Evolutionary conservation across 2,329 filamentous ascomycete species (phyloP).

Genomic region (Aulographum hederae): DNA sequence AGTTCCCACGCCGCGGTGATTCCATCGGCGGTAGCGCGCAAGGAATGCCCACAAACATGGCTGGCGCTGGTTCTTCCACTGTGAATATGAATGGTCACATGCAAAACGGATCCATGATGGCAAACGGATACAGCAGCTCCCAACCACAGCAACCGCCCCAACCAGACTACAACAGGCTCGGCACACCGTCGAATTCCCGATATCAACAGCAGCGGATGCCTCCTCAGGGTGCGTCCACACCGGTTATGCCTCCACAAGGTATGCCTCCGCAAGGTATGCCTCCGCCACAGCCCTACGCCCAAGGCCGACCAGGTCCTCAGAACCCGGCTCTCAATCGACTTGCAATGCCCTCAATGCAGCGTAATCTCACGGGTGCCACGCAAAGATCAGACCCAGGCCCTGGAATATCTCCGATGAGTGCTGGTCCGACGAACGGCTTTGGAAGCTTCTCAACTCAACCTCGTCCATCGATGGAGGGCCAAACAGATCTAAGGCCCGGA

Average conservation of each 20-base stretch:
- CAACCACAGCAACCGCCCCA: background rate
- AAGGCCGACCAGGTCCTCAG: constrained; percentile 1
- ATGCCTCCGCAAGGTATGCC: constrained; percentile 8
- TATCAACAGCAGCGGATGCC: too few species aligned
- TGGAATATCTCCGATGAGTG: constrained; percentile 15
- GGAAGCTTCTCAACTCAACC: background rate
- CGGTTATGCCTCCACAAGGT: constrained; percentile 11
- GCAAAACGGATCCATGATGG: too few species aligned
- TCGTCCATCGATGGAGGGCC: background rate
- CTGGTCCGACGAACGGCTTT: constrained; percentile 11
- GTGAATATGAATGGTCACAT: too few species aligned
- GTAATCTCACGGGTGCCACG: constrained; percentile 16
- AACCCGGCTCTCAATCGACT: too few species aligned
- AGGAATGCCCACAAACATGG: too few species aligned
- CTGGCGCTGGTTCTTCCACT: too few species aligned
- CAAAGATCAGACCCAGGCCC: constrained; percentile 17
- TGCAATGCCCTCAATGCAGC: constrained; percentile 12
- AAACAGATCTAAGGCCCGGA: background rate
- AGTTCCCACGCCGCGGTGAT: too few species aligned
- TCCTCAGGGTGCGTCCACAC: too few species aligned
- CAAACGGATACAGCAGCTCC: too few species aligned
- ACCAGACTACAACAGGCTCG: too few species aligned
- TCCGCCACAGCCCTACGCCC: constrained; percentile 1
- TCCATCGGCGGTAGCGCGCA: too few species aligned
- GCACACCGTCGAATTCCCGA: too few species aligned